Evolutionary conservation across 768 basidiomycete species (phyloP).

Genomic region (Kwoniella sp.): DNA sequence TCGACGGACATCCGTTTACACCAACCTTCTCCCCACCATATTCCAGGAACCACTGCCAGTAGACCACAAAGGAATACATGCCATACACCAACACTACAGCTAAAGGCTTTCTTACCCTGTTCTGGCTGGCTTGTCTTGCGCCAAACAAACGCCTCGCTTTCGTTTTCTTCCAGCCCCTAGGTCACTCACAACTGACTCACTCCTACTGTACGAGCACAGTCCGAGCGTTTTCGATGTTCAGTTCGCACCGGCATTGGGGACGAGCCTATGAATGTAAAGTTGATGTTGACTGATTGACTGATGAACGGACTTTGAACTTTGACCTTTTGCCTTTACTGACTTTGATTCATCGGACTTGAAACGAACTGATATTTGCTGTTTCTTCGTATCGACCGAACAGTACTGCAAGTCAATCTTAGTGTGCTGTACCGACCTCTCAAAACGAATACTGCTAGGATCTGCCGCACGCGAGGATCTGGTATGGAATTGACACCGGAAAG

Average conservation of each 20-base stretch:
- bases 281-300: not conserved
- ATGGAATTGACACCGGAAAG: slow-evolving; percentile 14
- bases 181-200: not conserved
- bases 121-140: not conserved
- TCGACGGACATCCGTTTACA: not conserved
- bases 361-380: no score
- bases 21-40: not conserved
- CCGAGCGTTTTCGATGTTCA: not conserved
- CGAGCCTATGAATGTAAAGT: slow-evolving; percentile 1
- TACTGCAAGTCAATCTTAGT: no score
- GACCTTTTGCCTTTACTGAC: no score
- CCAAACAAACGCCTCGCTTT: not conserved
- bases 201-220: no score
- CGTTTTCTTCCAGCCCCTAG: not conserved
- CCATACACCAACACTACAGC: not conserved
- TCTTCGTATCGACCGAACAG: no score
- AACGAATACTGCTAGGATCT: no score
- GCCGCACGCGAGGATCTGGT: slow-evolving; percentile 1
- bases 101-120: not conserved
- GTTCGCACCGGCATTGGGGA: no score
- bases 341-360: no score
- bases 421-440: no score
- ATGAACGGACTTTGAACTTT: not conserved
- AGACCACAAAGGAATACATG: not conserved
- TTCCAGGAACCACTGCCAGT: not conserved